phyloP scores from a whole-genome alignment of 805 yeast species.

The Starmerella apis region DNA sequence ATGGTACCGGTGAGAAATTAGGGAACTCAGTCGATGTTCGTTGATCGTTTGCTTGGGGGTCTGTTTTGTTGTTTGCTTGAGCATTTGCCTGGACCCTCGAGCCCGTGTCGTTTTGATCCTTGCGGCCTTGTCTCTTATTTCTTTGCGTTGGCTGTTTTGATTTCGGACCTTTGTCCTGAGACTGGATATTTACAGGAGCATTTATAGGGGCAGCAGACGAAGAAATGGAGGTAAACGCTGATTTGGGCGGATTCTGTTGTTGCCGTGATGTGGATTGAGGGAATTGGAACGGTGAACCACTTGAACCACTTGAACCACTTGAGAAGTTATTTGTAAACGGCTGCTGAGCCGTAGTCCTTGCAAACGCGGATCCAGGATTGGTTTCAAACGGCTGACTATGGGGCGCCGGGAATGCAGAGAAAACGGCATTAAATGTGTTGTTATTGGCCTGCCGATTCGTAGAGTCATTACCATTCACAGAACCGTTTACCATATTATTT shows the following conservation, averaged over 20 bases:
- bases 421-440: background rate
- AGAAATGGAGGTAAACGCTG: background rate
- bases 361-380: background rate
- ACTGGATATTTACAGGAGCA: background rate
- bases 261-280: background rate
- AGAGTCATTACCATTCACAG: background rate
- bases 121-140: background rate
- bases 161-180: background rate
- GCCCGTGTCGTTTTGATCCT: background rate
- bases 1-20: conserved; percentile 3
- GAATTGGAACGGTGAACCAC: background rate
- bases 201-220: background rate
- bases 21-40: conserved; percentile 2
- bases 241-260: background rate
- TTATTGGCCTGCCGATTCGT: background rate
- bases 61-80: background rate
- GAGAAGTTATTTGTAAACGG: background rate
- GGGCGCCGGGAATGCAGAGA: background rate
- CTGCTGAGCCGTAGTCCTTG: background rate
- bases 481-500: too few species aligned
- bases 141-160: background rate
- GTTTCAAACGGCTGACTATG: background rate
- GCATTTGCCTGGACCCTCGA: background rate
- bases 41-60: background rate
- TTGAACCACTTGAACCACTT: background rate